Evolutionary conservation across 176 grass and related monocot species (phyloP).

Genomic region (Thinopyrum elongatum): DNA sequence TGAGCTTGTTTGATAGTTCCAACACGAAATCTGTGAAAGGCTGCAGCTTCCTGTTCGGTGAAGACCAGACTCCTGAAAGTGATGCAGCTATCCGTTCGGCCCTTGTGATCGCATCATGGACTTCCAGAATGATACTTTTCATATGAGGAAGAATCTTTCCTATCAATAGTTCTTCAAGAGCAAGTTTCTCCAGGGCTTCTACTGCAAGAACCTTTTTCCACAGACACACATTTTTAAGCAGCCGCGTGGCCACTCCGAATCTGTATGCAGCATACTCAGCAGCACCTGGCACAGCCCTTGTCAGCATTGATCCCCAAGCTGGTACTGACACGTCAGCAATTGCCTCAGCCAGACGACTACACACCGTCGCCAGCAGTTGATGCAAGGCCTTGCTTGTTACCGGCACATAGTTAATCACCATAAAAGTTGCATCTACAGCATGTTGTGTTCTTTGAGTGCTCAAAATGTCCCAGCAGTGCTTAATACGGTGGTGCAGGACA

Average conservation of each 20-base stretch:
- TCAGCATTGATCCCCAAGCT: constrained; percentile 74
- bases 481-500: constrained; percentile 87
- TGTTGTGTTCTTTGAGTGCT: constrained; percentile 72
- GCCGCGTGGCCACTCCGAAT: constrained; percentile 77
- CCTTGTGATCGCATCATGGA: constrained; percentile 76
- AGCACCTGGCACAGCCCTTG: constrained; percentile 73
- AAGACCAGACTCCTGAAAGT: constrained; percentile 50
- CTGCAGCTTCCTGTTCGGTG: constrained; percentile 49
- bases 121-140: constrained; percentile 74
- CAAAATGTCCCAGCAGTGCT: constrained; percentile 85
- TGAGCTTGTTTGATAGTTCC: constrained; percentile 75
- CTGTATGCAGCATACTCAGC: constrained; percentile 66
- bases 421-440: constrained; percentile 52
- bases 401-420: constrained; percentile 74
- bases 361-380: constrained; percentile 57
- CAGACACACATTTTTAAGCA: constrained; percentile 82
- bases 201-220: constrained; percentile 85
- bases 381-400: constrained; percentile 60
- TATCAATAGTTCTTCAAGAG: constrained; percentile 67
- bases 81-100: constrained; percentile 70
- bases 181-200: constrained; percentile 81
- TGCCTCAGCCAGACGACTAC: constrained; percentile 59
- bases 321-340: constrained; percentile 62
- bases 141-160: constrained; percentile 91
- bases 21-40: constrained; percentile 65